Base-by-base conservation (phyloP, 345 rosid genomes). In the Linum lewisii region DNA sequence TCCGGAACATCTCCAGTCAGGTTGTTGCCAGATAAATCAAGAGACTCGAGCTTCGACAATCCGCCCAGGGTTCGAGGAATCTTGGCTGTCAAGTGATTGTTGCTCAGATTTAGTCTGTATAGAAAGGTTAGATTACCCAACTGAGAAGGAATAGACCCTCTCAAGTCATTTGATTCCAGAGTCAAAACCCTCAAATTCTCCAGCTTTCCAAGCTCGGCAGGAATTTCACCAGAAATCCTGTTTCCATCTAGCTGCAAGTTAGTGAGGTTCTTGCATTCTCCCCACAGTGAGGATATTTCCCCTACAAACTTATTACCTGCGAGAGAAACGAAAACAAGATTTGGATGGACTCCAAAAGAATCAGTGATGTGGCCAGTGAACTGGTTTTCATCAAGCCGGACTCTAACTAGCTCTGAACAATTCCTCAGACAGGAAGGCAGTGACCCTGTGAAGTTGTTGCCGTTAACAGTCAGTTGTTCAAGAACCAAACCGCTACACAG, bases 341-440 rank as follows among this genome's bases (percentile, higher is more conserved):
- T 5, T 0, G 78, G 81, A 65, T 79, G 69, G 22, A 83, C 70
- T 18, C 87, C 78, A 57, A 86, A 86, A 8, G 82, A 77, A n/a
- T 65, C 57, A 0, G 80, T 79, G 62, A 86, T 81, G 73, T 78
- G 68, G 18, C 79, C 84, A 0, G 80, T 77, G 69, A 86, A 83
- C 16, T 45, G 72, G 69, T 86, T 86, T 62, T 52, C 69, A 3
- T 73, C 89, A 5, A 86, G 52, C 52, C 82, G 69, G 42, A 83
- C 78, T 63, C 77, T 73, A 0, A 0, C 20, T 36, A 83, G 63
- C 20, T 19, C 23, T 3, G 69, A 72, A 61, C 85, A 86, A 20
- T 75, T 66, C 61, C 70, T 78, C 78, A 86, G 65, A 79, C 94
- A 83, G 29, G 68, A 54, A 2, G 88, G 93, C 51, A 85, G 21